Evolutionary conservation across 176 grass and related monocot genomes (phyloP), one percentile per base, ranked within the genome.

Genomic region (Bonia amplexicaulis): DNA sequence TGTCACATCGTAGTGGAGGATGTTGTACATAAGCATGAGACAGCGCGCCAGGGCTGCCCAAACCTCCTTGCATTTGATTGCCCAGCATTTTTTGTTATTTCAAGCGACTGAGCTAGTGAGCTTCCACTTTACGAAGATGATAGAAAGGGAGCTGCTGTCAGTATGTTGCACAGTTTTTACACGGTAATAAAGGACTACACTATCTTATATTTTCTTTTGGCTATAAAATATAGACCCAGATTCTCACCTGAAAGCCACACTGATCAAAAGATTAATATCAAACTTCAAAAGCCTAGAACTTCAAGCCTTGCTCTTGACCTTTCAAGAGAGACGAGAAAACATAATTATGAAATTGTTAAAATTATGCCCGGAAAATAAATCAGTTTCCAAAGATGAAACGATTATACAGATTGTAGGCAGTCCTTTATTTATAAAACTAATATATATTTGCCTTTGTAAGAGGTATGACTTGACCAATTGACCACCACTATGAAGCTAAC

Each of bases 21-120:
- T 93, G 88, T 41, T 94, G 93, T 85, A 95, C 88, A 90, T 94
- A 95, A 85, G 89, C 93, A 85, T 95, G 93, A 61, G 96, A 98
- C 15, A 98, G 53, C 0, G 96, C 88, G 59, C 88, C 91, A 74
- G 91, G 81, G 74, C 81, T 91, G 48, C 80, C 86, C 82, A 88
- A 87, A 66, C 93, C 83, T n/a, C 85, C 88, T 86, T 85, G 80
- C 80, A 87, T 64, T 84, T 90, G 93, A 86, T 78, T 82, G 37
- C 59, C 70, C 44, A 79, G 68, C 86, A 87, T 88, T 66, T n/a
- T 33, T 84, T 40, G 77, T 76, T 85, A 55, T 29, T 69, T 53
- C 44, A 70, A 59, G 60, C 45, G 48, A 66, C 15, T 61, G 9
- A 41, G 31, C 42, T 88, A 78, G 61, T 42, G 33, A 87, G 33